Conservation (phyloP, 352 stramenopile species). For the Pythium guiyangense region DNA sequence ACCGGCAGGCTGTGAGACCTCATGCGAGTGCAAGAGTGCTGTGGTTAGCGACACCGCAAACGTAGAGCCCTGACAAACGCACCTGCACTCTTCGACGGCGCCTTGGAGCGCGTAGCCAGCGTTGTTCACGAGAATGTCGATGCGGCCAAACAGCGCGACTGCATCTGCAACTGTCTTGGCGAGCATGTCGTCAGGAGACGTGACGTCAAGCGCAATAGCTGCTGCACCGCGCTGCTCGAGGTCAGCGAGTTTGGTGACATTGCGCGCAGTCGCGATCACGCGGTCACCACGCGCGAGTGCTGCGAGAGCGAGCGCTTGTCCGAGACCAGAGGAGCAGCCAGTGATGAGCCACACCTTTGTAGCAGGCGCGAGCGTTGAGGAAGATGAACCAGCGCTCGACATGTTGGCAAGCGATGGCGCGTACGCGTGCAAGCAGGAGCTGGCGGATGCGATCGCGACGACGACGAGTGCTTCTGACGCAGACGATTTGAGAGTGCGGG, state of each 20-base stretch:
- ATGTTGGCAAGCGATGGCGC: background rate
- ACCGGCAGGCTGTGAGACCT: too few relatives aligned
- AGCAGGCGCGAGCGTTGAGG: background rate
- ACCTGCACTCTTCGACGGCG: constrained; percentile 40
- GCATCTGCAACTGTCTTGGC: constrained; percentile 24
- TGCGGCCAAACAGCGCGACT: constrained; percentile 29
- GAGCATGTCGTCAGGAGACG: constrained; percentile 24
- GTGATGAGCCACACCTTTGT: constrained; percentile 52
- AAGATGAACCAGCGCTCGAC: background rate
- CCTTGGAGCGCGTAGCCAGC: constrained; percentile 36
- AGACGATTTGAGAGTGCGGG: too few relatives aligned
- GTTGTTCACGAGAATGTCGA: constrained; percentile 56
- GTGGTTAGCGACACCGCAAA: too few relatives aligned
- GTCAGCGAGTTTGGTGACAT: constrained; percentile 26
- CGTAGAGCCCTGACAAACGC: background rate
- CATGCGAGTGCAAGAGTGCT: too few relatives aligned
- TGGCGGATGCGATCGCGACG: background rate
- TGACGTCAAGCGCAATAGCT: constrained; percentile 36
- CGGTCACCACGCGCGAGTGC: constrained; percentile 35
- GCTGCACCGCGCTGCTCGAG: constrained; percentile 24
- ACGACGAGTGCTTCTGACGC: background rate
- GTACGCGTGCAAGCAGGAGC: background rate
- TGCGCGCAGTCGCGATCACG: constrained; percentile 45
- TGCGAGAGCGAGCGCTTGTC: constrained; percentile 35
- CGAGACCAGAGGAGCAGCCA: constrained; percentile 42